A percentile compares a stretch with the other conserved stretches of the same genome.
These are phyloP conservation scores for Paracorniculantispora psalliotae DNA, from an alignment of 2,329 filamentous ascomycete species.

Conservation along the genomic window DNA sequence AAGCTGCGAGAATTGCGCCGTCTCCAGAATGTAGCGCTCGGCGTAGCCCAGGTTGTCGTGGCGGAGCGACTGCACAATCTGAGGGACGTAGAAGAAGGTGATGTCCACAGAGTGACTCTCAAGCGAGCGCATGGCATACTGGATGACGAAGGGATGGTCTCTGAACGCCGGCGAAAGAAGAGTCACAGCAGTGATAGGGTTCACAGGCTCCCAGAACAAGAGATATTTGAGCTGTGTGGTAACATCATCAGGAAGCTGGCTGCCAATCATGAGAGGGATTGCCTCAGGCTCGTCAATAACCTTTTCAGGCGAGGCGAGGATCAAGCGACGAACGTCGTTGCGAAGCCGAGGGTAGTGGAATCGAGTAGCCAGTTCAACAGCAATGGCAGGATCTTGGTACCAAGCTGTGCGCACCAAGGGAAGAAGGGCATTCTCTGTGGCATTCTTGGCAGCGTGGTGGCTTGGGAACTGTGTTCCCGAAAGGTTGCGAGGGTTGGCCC, in stretches of 20 bases:
- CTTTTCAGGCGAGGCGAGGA: constrained; percentile 80
- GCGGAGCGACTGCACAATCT: constrained; percentile 91
- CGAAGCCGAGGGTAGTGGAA: constrained; percentile 72
- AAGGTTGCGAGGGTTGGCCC: constrained; percentile 76
- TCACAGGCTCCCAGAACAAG: constrained; percentile 87
- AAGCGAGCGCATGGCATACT: constrained; percentile 93
- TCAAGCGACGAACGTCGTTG: constrained; percentile 70
- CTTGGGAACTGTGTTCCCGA: constrained; percentile 34
- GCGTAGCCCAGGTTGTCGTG: constrained; percentile 94
- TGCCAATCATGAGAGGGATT: constrained; percentile 74
- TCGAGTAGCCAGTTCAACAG: constrained; percentile 75
- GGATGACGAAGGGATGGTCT: constrained; percentile 87
- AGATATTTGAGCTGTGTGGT: constrained; percentile 82
- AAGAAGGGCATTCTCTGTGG: constrained; percentile 44
- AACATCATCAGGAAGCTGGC: constrained; percentile 71
- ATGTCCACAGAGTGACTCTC: constrained; percentile 95
- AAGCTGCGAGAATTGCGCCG: constrained; percentile 93
- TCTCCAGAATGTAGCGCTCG: constrained; percentile 93
- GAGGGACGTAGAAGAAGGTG: constrained; percentile 97
- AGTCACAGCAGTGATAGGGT: constrained; percentile 87
- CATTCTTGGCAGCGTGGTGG: constrained; percentile 36
- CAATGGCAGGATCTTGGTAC: constrained; percentile 77
- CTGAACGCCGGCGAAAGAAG: constrained; percentile 89
- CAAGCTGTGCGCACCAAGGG: constrained; percentile 77
- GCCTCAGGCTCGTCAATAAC: constrained; percentile 78